Evolutionary conservation across 23 red algal genomes (phyloP), one percentile per base, ranked within the genome.

Genomic region (Chondrus crispus): DNA sequence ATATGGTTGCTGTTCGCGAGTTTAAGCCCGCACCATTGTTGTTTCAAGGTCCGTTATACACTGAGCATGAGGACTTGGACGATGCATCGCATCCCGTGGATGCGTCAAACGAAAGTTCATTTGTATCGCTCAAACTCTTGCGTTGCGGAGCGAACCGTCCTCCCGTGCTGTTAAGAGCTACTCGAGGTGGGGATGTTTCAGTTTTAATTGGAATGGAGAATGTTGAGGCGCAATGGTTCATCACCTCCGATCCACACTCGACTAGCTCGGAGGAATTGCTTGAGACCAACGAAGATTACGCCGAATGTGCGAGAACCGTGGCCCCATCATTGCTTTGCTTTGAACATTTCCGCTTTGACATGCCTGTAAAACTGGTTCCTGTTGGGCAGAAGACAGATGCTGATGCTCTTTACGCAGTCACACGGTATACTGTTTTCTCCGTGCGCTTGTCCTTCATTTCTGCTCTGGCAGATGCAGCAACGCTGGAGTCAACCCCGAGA

Each of bases 11-110:
- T 20, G 68, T 83, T 11, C 55, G 89, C 3, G 89, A 92, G 28
- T 92, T 92, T 63, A 92, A 92, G 60, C 89, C 89, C 8, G 77
- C 79, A 5, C 77, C 89, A 3, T 28, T 92, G 16, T 77, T 84
- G 4, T 82, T 92, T 64, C 89, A 92, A 62, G 89, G 89, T 2
- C 89, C 89, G 2, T 62, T 92, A 29, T 68, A 82, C n/a, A 51
- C 76, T 51, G 55, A 92, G 33, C 62, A 84, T 39, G 89, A 92
- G 4, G 58, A 37, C 0, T 26, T 19, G 12, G 46, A n/a, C 41
- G 57, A 92, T 26, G 35, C 60, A 32, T 22, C 26, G 26, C n/a
- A n/a, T n/a, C n/a, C n/a, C n/a, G n/a, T n/a, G n/a, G n/a, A n/a
- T n/a, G n/a, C n/a, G n/a, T n/a, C n/a, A n/a, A 76, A 41, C 28